Percentiles rank a stretch among this genome's conserved stretches.
Conservation (phyloP, 2,329 filamentous ascomycete genomes). For the Xylaria hypoxylon region DNA sequence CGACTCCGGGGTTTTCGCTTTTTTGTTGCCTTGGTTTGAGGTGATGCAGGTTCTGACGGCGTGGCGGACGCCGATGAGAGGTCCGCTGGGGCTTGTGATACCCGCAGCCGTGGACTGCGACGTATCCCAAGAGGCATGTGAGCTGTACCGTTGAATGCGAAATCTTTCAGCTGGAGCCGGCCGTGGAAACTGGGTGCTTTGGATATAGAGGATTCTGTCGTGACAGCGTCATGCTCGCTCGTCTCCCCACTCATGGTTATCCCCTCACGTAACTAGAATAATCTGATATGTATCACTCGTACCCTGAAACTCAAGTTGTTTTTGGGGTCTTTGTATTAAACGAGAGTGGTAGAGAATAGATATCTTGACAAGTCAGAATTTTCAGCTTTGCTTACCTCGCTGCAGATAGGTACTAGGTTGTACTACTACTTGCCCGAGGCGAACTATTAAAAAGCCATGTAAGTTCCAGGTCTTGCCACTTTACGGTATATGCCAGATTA, state of each 20-base stretch:
- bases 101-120: constrained; percentile 41
- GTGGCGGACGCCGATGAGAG: constrained; percentile 29
- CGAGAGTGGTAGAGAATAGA: neutral
- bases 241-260: constrained; percentile 30
- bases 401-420: no score
- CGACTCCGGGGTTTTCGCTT: constrained; percentile 30
- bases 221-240: neutral
- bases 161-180: constrained; percentile 47
- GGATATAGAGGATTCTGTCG: constrained; percentile 3
- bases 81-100: constrained; percentile 30
- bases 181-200: constrained; percentile 46
- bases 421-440: no score
- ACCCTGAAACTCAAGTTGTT: neutral
- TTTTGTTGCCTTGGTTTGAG: constrained; percentile 28
- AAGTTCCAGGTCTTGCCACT: no score
- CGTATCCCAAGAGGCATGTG: constrained; percentile 33
- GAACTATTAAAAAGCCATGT: no score
- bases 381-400: constrained; percentile 23
- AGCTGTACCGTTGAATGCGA: constrained; percentile 41
- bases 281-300: constrained; percentile 2
- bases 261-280: neutral
- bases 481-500: no score
- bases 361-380: constrained; percentile 10
- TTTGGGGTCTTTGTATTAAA: constrained; percentile 1
- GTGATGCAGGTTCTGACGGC: constrained; percentile 15